Base-by-base conservation (phyloP, 352 stramenopile genomes). In the Pythium grandisporangium region DNA sequence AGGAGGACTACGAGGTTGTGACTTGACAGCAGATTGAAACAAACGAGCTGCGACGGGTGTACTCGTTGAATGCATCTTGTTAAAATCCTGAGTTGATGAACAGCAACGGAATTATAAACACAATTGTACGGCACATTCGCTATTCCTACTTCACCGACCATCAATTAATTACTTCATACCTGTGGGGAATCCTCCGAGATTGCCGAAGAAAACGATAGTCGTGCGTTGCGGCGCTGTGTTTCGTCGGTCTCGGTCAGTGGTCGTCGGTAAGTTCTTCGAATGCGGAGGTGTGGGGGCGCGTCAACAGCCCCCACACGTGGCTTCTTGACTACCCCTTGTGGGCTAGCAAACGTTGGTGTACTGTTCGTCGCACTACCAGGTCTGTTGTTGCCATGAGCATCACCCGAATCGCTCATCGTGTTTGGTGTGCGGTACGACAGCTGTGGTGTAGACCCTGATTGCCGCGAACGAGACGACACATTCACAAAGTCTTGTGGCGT, bases 201-300 rank as follows among this genome's bases (percentile, higher is more conserved):
- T 8, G 55, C 59, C 17, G 67, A 70, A 22, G 75, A 88, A 30
- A 84, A 85, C 17, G 70, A 73, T 11, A 84, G 30, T 4, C 75
- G 75, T 14, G 70, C 53, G 44, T 73, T 70, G 17, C 61, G 44
- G 42, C 53, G 57, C 17, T 56, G 40, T 36, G 76, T 70, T 30
- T 86, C 72, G 26, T 80, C 70, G 16, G 52, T 85, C 26, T 80
- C 75, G 30, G 55, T 47, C 2, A 85, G 42, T 32, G 72, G 70
- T 22, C 76, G 62, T 21, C 76, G 55, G 16, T 70, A 63, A 7
- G 50, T 49, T 51, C 70, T 86, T 20, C 66, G 63, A 6, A 49
- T 24, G 1, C 51, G 47, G 10, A 61, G 63, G 12, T 73, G 75
- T 14, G 48, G 56, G 14, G 69, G 62, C 1, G 53, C 58, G 22